Evolutionary conservation across 192 early-diverging fungal species (phyloP).

Genomic region (Linnemannia exigua): DNA sequence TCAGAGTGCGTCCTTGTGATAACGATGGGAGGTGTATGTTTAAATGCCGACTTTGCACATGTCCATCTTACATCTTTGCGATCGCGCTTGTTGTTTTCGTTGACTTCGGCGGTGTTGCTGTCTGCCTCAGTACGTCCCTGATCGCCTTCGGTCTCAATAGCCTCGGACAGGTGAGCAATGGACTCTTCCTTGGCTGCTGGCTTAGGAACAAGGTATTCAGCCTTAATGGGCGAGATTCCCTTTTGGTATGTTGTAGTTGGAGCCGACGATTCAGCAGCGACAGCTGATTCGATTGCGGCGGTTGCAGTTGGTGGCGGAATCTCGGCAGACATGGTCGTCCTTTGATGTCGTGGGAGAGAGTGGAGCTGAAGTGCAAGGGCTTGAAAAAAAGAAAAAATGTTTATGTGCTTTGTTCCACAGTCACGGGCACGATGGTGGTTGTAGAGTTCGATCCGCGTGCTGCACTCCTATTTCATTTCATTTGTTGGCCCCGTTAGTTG

Average conservation of each 20-base stretch:
- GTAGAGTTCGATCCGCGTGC: background rate
- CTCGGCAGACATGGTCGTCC: background rate
- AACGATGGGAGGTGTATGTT: background rate
- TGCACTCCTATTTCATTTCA: background rate
- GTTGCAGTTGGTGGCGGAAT: conserved; percentile 3
- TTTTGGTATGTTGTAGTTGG: conserved; percentile 13
- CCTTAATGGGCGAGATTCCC: conserved; percentile 43
- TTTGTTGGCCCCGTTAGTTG: background rate
- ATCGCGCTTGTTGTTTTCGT: conserved; percentile 48
- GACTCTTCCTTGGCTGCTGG: conserved; percentile 25
- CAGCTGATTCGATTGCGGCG: background rate
- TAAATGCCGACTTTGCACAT: background rate
- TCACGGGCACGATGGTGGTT: background rate
- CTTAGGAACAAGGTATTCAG: conserved; percentile 30
- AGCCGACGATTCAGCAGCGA: background rate
- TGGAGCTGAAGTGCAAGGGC: background rate
- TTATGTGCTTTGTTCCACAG: background rate
- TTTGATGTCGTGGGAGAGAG: background rate
- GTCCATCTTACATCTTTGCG: conserved; percentile 31
- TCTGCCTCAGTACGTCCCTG: conserved; percentile 28
- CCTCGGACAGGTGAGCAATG: conserved; percentile 34
- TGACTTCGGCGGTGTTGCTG: conserved; percentile 5
- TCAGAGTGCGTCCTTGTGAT: background rate
- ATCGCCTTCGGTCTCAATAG: conserved; percentile 39
- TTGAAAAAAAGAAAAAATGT: background rate